Evolutionary conservation across 768 basidiomycete genomes (phyloP).

Genomic region (Paxillus rubicundulus): DNA sequence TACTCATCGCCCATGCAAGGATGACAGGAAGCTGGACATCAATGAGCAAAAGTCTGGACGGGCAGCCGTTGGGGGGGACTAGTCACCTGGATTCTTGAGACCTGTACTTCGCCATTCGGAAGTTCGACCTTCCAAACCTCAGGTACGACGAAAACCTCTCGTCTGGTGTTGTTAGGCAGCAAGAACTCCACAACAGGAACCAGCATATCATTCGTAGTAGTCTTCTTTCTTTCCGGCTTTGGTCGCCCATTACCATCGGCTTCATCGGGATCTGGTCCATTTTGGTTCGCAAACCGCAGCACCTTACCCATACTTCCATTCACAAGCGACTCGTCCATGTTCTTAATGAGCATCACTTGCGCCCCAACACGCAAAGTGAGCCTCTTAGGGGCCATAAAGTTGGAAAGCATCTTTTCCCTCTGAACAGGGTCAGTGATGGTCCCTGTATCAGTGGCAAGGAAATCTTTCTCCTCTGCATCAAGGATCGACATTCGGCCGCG

Average conservation of each 20-base stretch:
- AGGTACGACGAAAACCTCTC: constrained; percentile 57
- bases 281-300: constrained; percentile 65
- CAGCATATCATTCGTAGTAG: constrained; percentile 32
- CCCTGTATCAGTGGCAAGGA: constrained; percentile 63
- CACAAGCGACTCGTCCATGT: constrained; percentile 84
- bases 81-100: constrained; percentile 73
- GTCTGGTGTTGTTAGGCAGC: constrained; percentile 52
- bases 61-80: not conserved
- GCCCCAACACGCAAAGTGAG: constrained; percentile 76
- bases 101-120: constrained; percentile 83
- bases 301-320: constrained; percentile 94
- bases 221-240: constrained; percentile 31
- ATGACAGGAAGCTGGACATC: constrained; percentile 72
- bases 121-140: constrained; percentile 87
- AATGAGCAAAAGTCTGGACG: not conserved
- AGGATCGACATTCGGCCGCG: constrained; percentile 60
- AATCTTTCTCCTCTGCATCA: constrained; percentile 50
- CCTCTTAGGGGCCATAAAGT: constrained; percentile 82
- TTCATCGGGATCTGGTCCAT: constrained; percentile 43
- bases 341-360: constrained; percentile 97
- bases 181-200: constrained; percentile 81
- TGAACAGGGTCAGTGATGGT: constrained; percentile 48
- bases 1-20: constrained; percentile 96
- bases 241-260: constrained; percentile 33
- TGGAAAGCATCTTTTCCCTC: constrained; percentile 75